A percentile compares a stretch with the other conserved stretches of the same genome.
These are phyloP conservation scores for Marchantia polymorpha DNA, from an alignment of 225 moss, liverwort and hornwort genomes.

Conservation along the genomic window DNA sequence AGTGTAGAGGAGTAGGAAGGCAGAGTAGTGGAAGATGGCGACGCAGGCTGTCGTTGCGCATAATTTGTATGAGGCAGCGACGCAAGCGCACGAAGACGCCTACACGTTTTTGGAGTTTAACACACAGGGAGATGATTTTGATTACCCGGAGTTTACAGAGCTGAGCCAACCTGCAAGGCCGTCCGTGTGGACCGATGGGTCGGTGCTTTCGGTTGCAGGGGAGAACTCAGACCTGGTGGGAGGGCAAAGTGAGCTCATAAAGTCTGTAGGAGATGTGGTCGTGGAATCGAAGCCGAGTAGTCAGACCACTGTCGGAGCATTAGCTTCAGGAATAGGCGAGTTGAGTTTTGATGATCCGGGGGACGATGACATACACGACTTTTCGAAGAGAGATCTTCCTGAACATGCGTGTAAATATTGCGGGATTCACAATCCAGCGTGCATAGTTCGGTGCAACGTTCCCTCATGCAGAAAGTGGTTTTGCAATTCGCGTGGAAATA, in stretches of 20 bases:
- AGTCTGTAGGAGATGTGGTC: slow-evolving; percentile 52
- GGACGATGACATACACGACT: slow-evolving; percentile 85
- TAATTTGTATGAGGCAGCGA: slow-evolving; percentile 77
- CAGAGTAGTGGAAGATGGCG: slow-evolving; percentile 47
- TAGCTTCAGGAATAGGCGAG: slow-evolving; percentile 65
- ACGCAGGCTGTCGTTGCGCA: slow-evolving; percentile 64
- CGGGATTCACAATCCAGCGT: slow-evolving; percentile 70
- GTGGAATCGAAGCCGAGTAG: slow-evolving; percentile 52
- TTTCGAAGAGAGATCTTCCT: slow-evolving; percentile 92
- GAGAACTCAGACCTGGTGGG: slow-evolving; percentile 37
- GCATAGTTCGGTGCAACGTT: slow-evolving; percentile 59
- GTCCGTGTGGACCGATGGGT: slow-evolving; percentile 53
- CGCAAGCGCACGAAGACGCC: slow-evolving; percentile 74
- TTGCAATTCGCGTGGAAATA: slow-evolving; percentile 79
- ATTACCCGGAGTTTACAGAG: slow-evolving; percentile 86
- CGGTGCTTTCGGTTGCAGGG: slow-evolving; percentile 37
- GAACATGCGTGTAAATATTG: slow-evolving; percentile 99
- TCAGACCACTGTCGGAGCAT: slow-evolving; percentile 47
- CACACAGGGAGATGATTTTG: slow-evolving; percentile 94
- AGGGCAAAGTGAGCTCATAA: slow-evolving; percentile 48
- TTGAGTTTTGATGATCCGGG: slow-evolving; percentile 92
- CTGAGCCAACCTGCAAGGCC: slow-evolving; percentile 60
- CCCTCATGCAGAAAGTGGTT: slow-evolving; percentile 54
- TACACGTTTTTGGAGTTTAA: slow-evolving; percentile 97
- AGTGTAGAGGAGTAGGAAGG: background rate